These are phyloP conservation scores for Ophiocordyceps camponoti-leonardi DNA, from an alignment of 2,329 filamentous ascomycete species.

Conservation along the genomic window DNA sequence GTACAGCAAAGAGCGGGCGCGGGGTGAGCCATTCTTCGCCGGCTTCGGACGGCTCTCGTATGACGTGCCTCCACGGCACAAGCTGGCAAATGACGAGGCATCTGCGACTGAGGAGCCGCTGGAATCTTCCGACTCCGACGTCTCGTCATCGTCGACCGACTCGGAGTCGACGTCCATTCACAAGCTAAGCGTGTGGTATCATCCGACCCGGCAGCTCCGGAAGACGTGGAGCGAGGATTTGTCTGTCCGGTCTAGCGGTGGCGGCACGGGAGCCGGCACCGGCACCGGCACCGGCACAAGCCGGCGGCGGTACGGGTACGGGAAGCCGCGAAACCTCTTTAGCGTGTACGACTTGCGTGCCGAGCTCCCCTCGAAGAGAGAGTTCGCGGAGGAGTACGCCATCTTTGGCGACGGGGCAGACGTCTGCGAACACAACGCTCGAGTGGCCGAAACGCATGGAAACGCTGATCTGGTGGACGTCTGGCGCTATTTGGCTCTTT, in stretches of 20 bases:
- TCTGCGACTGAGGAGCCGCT: constrained; percentile 34
- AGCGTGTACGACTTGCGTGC: constrained; percentile 54
- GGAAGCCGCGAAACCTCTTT: constrained; percentile 49
- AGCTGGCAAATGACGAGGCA: constrained; percentile 28
- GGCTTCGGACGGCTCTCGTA: constrained; percentile 38
- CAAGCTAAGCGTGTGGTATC: constrained; percentile 39
- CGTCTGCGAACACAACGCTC: constrained; percentile 71
- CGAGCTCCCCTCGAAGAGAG: constrained; percentile 60
- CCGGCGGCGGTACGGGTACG: constrained; percentile 25
- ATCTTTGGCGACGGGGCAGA: constrained; percentile 71
- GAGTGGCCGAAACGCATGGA: constrained; percentile 55
- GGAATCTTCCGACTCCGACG: constrained; percentile 30
- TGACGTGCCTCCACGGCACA: constrained; percentile 29
- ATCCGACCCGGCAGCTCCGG: constrained; percentile 30
- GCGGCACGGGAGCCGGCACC: constrained; percentile 32
- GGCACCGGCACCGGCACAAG: constrained; percentile 35
- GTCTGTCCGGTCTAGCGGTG: constrained; percentile 41
- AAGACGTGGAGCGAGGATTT: constrained; percentile 40
- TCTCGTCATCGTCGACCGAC: constrained; percentile 34
- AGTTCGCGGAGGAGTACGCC: constrained; percentile 62
- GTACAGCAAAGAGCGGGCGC: constrained; percentile 28
- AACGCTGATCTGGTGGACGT: constrained; percentile 58
- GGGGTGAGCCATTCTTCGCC: constrained; percentile 37
- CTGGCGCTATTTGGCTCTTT: constrained; percentile 65
- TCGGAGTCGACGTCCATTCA: constrained; percentile 48